A percentile compares a stretch with the other conserved stretches of the same genome.
These are phyloP conservation scores for Auricularia auricula-judae DNA, from an alignment of 768 basidiomycete species.

Conservation along the genomic window DNA sequence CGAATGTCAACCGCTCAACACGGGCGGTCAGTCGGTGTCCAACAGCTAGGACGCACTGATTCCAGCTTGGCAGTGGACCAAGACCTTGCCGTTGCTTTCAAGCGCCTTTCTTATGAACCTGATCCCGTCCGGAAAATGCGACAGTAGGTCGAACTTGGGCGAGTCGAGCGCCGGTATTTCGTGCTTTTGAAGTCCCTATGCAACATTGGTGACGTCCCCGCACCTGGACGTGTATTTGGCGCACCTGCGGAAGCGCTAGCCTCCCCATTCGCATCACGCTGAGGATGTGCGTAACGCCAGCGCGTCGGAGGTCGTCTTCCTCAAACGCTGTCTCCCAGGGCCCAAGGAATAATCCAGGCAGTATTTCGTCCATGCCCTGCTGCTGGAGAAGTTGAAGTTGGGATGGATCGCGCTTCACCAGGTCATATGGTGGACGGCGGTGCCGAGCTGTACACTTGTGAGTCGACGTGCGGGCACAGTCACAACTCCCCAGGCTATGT, in stretches of 20 bases:
- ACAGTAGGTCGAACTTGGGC: neutral
- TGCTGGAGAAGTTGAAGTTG: neutral
- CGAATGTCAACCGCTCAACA: neutral
- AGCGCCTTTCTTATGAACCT: constrained; percentile 75
- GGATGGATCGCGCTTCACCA: neutral
- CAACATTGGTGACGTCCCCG: neutral
- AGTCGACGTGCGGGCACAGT: too few relatives aligned
- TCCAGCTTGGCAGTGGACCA: constrained; percentile 88
- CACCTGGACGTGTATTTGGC: neutral
- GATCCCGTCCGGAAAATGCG: constrained; percentile 54
- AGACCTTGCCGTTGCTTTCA: constrained; percentile 61
- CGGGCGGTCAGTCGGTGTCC: neutral
- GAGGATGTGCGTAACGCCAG: neutral
- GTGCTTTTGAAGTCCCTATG: neutral
- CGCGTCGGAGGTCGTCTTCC: neutral
- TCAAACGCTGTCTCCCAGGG: neutral
- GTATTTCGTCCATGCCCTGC: neutral
- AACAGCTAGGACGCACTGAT: constrained; percentile 48
- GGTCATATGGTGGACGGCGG: too few relatives aligned
- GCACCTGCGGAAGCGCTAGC: neutral
- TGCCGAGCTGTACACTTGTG: too few relatives aligned
- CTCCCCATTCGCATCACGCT: neutral
- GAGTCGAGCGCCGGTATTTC: neutral
- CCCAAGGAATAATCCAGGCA: neutral
- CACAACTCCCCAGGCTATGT: too few relatives aligned